Base-by-base conservation (phyloP, 129 eudicot species). In the Lonicera japonica region DNA sequence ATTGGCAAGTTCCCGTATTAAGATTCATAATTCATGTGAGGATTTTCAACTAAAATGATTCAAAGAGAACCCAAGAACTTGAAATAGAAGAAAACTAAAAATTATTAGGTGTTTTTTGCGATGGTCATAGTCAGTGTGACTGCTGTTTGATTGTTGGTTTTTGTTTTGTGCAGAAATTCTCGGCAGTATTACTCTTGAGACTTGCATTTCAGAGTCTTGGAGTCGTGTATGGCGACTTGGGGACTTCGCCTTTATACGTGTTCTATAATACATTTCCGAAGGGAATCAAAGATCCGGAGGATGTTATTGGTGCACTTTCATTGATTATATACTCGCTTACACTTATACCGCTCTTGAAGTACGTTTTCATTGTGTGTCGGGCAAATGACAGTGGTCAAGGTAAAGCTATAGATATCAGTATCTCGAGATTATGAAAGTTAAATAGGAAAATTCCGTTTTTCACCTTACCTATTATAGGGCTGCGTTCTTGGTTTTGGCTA, bases 321-420 rank as follows among this genome's bases (percentile, higher is more conserved):
- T 79, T 92, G 76, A 92, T 92, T 53, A 92, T 92, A 56, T 92
- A 92, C 85, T 92, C 98, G 40, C 91, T 92, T 62, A 88, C 98
- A 21, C 89, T 92, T 25, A 75, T 92, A 36, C 98, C 98, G 11
- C 86, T 92, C 52, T 79, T 92, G 75, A 92, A 92, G 79, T 92
- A 92, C 43, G 95, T 92, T 60, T 92, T 92, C 82, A 84, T 92
- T 14, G 98, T 92, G 21, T 92, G 98, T 70, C 77, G 82, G 65
- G 98, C 98, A 51, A 92, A 87, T 65, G 98, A 92, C 86, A 92
- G 80, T 68, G 96, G 98, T 68, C 98, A 92, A 88, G 98, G 98
- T 85, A 85, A 8, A 10, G 43, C 5, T 5, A 38, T 38, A 38
- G 5, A 5, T 38, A 38, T 10, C n/a, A n/a, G n/a, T n/a, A n/a